These are phyloP conservation scores for Calonectria pteridis DNA, from an alignment of 2,329 filamentous ascomycete genomes.

Conservation along the genomic window DNA sequence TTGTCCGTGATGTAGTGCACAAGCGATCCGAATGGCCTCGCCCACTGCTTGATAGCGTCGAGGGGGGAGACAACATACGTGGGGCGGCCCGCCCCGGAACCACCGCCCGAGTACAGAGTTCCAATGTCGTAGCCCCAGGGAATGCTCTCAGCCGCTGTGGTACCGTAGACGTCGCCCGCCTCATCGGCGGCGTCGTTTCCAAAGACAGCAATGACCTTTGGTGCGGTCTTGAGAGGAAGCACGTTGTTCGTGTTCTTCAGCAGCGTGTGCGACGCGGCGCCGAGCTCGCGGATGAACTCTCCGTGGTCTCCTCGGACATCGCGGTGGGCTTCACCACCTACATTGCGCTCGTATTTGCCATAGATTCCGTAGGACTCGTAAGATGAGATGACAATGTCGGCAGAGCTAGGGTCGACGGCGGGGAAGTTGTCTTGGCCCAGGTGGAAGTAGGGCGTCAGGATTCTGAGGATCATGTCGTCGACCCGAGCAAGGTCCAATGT, in stretches of 20 bases:
- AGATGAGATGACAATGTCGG: slow-evolving; percentile 31
- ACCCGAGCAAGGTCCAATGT: slow-evolving; percentile 53
- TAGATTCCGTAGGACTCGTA: slow-evolving; percentile 25
- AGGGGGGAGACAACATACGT: slow-evolving; percentile 75
- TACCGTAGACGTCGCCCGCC: neutral
- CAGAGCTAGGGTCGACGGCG: slow-evolving; percentile 52
- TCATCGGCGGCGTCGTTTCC: slow-evolving; percentile 58
- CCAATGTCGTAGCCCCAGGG: slow-evolving; percentile 57
- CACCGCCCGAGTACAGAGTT: slow-evolving; percentile 77
- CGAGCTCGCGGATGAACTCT: slow-evolving; percentile 65
- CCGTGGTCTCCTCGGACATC: slow-evolving; percentile 65
- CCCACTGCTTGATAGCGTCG: slow-evolving; percentile 72
- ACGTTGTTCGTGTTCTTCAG: slow-evolving; percentile 75
- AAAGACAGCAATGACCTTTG: slow-evolving; percentile 68
- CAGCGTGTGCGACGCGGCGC: slow-evolving; percentile 69
- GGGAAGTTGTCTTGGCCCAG: slow-evolving; percentile 61
- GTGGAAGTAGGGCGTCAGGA: slow-evolving; percentile 62
- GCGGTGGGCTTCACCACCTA: slow-evolving; percentile 60
- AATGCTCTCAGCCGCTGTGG: neutral
- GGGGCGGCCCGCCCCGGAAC: slow-evolving; percentile 71
- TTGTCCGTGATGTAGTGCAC: slow-evolving; percentile 69
- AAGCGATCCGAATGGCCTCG: slow-evolving; percentile 64
- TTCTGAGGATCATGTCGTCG: slow-evolving; percentile 62
- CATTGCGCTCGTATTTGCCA: slow-evolving; percentile 44
- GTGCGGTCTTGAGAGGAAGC: slow-evolving; percentile 65